phyloP scores from a whole-genome alignment of 176 grass and related monocot species.

The Avena insularis region DNA sequence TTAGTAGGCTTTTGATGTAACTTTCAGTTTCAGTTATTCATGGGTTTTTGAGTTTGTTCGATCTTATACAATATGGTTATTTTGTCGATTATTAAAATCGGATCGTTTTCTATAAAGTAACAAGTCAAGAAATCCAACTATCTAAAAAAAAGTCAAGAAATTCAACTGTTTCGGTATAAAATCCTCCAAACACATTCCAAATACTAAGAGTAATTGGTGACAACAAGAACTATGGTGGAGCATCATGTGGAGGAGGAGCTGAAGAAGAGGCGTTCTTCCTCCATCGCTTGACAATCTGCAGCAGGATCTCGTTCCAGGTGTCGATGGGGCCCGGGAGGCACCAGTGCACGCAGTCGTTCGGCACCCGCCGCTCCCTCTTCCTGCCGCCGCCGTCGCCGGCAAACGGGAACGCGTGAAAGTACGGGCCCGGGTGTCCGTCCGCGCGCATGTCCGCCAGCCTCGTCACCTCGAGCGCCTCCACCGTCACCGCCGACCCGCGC shows the following conservation, averaged over 20 bases:
- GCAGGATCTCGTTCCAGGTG: constrained; percentile 91
- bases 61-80: too few relatives aligned
- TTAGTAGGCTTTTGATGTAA: too few relatives aligned
- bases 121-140: too few relatives aligned
- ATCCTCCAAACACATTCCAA: too few relatives aligned
- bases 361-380: constrained; percentile 53
- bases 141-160: too few relatives aligned
- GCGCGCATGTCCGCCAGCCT: constrained; percentile 63
- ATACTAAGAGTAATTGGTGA: neutral
- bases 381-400: constrained; percentile 40
- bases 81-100: too few relatives aligned
- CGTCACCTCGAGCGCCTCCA: constrained; percentile 68
- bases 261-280: neutral
- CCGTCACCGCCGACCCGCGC: constrained; percentile 21
- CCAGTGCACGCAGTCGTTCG: constrained; percentile 94
- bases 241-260: neutral
- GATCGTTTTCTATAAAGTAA: too few relatives aligned
- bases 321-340: constrained; percentile 84
- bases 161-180: too few relatives aligned
- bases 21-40: too few relatives aligned
- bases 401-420: constrained; percentile 68
- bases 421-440: constrained; percentile 74
- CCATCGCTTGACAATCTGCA: constrained; percentile 68
- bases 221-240: neutral
- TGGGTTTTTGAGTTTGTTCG: too few relatives aligned